A percentile compares a stretch with the other conserved stretches of the same genome.
phyloP scores from a whole-genome alignment of 352 stramenopile species.

The Phytophthora cactorum region DNA sequence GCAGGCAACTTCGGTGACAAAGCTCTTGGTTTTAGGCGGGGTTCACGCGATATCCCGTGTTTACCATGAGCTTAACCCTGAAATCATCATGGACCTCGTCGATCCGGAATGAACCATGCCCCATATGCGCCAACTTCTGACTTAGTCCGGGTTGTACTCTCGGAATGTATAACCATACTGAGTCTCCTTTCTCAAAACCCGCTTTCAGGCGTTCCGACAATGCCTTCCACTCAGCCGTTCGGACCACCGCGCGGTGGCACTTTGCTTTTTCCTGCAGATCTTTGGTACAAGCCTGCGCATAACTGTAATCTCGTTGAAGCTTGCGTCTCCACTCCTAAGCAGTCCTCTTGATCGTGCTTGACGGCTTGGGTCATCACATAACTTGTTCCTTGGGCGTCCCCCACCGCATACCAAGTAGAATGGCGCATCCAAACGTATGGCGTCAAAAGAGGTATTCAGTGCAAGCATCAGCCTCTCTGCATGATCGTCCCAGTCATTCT shows the following conservation, averaged over 20 bases:
- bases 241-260: too few species aligned
- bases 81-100: neutral
- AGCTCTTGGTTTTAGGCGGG: too few species aligned
- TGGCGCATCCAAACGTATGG: neutral
- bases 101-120: neutral
- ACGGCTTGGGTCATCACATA: too few species aligned
- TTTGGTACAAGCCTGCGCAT: too few species aligned
- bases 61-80: too few species aligned
- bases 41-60: too few species aligned
- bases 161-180: neutral
- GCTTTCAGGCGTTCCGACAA: constrained; percentile 5
- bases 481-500: constrained; percentile 6
- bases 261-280: neutral
- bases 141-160: neutral
- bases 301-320: too few species aligned
- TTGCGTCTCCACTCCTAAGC: too few species aligned
- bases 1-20: too few species aligned
- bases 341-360: too few species aligned
- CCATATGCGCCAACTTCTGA: constrained; percentile 1
- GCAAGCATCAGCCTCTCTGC: neutral
- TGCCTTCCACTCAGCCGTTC: too few species aligned
- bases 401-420: constrained; percentile 6
- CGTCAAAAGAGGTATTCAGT: constrained; percentile 2
- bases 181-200: neutral
- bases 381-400: neutral